Evolutionary conservation across 2,329 filamentous ascomycete genomes (phyloP).

Genomic region (Monosporascus cannonballus): DNA sequence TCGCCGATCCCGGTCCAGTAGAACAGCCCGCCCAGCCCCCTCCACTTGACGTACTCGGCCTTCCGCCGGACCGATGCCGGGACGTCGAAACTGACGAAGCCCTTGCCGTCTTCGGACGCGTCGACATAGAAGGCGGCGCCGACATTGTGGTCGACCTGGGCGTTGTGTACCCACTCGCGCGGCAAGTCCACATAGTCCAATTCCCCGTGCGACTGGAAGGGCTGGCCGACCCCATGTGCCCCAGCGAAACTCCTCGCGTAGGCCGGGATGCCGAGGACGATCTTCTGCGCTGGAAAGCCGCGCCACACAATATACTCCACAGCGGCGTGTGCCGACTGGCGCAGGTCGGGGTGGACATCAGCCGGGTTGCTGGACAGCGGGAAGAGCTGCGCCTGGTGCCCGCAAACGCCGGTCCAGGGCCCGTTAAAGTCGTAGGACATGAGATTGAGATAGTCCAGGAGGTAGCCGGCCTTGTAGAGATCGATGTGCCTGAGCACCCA

Average conservation of each 20-base stretch:
- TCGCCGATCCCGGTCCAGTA: slow-evolving; percentile 65
- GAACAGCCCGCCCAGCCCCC: slow-evolving; percentile 55
- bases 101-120: slow-evolving; percentile 21
- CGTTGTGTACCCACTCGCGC: slow-evolving; percentile 36
- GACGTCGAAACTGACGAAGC: slow-evolving; percentile 61
- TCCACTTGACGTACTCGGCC: slow-evolving; percentile 49
- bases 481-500: slow-evolving; percentile 58
- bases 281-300: slow-evolving; percentile 50
- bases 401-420: slow-evolving; percentile 53
- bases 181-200: slow-evolving; percentile 60
- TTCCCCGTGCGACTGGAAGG: slow-evolving; percentile 41
- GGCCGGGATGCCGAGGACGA: slow-evolving; percentile 56
- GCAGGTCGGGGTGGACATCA: slow-evolving; percentile 20
- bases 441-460: slow-evolving; percentile 58
- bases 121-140: slow-evolving; percentile 55
- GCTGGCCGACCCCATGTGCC: slow-evolving; percentile 46
- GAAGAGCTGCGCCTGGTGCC: slow-evolving; percentile 59
- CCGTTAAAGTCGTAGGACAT: slow-evolving; percentile 67
- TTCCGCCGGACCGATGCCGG: slow-evolving; percentile 55
- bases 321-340: slow-evolving; percentile 46
- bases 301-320: slow-evolving; percentile 47
- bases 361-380: slow-evolving; percentile 26
- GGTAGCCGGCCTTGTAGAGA: slow-evolving; percentile 39
- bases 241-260: slow-evolving; percentile 58
- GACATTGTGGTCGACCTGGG: slow-evolving; percentile 40